These are phyloP conservation scores for Aspergillus panamensis DNA, from an alignment of 495 filamentous ascomycete species.

Conservation along the genomic window DNA sequence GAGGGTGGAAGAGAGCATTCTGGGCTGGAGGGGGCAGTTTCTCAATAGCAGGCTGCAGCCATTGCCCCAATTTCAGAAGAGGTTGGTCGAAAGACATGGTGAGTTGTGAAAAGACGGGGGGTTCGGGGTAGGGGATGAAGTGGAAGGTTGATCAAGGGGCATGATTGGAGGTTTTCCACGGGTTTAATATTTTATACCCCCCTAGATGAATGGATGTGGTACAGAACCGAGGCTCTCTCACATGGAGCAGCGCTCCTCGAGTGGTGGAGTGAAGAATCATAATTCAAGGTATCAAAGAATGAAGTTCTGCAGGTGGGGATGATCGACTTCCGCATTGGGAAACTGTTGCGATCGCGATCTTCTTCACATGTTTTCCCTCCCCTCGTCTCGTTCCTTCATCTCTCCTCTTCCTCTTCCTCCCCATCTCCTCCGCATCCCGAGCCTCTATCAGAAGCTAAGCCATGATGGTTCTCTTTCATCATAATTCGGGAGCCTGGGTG, in stretches of 20 bases:
- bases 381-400: neutral
- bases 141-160: neutral
- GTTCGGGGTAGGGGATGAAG: neutral
- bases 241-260: no score
- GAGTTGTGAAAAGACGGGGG: neutral
- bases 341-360: neutral
- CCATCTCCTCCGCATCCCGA: neutral
- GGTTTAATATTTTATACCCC: neutral
- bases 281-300: no score
- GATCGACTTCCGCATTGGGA: neutral
- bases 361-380: neutral
- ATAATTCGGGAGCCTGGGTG: neutral
- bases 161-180: neutral
- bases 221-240: conserved; percentile 8
- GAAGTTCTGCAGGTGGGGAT: neutral
- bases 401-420: neutral
- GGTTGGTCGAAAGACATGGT: conserved; percentile 26
- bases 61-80: conserved; percentile 29
- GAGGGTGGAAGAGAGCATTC: conserved; percentile 25
- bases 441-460: neutral
- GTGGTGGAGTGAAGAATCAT: no score
- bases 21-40: conserved; percentile 31
- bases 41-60: conserved; percentile 27
- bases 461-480: neutral
- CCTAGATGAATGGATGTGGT: neutral